Base-by-base conservation (phyloP, 352 stramenopile species). In the Phytophthora idaei region DNA sequence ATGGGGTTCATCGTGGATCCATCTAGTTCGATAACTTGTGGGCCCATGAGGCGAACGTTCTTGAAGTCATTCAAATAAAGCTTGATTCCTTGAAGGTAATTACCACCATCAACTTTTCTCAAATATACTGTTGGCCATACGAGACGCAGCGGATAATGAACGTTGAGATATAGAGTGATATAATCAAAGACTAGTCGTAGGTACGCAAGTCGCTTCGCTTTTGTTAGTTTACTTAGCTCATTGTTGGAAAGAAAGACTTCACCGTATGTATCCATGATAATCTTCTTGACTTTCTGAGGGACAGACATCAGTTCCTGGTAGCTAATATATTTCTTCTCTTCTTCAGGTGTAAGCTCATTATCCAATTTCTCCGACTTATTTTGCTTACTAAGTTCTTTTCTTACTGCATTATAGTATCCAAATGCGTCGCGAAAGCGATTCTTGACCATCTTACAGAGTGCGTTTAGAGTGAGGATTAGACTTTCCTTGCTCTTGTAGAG, bases 151-250 rank as follows among this genome's bases (percentile, higher is more conserved):
- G 42, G 42, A 48, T 48, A 48, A 48, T 50, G 21, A 21, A 50
- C 45, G 11, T 50, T 50, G 45, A 50, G 45, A 53, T 53, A 53
- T 53, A 37, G 46, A 39, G 46, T 53, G 46, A 53, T 5, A 53
- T 53, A 53, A 12, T 53, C 15, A 50, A 50, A 50, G 5, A 50
- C 44, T 32, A 50, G n/a, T 9, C 21, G 21, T 53, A 36, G 14
- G 37, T 53, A 53, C 21, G 27, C 46, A 53, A 50, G n/a, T 21
- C 44, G 17, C 44, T 36, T 53, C 46, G 46, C 27, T 21, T 53
- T 36, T 4, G 27, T 12, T 9, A 39, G 27, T 25, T 53, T 53
- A 17, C 46, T 34, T 25, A 53, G 46, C 46, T 53, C 46, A 2
- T 53, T 53, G 46, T 53, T 37, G 46, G 44, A 31, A 50, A 50